phyloP scores from a whole-genome alignment of 2,329 filamentous ascomycete species.

The Trichoderma polysporum region DNA sequence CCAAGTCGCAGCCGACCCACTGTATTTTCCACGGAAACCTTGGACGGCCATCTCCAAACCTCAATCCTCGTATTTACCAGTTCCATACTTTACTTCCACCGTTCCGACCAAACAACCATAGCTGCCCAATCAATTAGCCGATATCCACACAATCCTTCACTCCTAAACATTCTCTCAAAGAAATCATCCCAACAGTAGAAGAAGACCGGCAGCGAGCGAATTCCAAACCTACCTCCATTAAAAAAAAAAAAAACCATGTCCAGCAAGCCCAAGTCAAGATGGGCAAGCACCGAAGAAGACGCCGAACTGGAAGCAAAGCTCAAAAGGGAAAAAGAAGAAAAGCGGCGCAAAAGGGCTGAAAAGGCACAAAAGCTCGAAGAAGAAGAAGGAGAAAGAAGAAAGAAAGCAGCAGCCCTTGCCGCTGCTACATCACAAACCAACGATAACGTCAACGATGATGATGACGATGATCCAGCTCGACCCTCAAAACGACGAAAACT shows the following conservation, averaged over 20 bases:
- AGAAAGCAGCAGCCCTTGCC: slow-evolving; percentile 23
- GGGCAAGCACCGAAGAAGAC: slow-evolving; percentile 84
- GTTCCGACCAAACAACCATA: not conserved
- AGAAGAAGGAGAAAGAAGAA: slow-evolving; percentile 32
- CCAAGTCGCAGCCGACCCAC: not conserved
- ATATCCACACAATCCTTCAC: not conserved
- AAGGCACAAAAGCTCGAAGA: slow-evolving; percentile 71
- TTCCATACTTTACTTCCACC: not conserved
- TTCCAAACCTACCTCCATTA: not conserved
- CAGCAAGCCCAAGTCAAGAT: slow-evolving; percentile 69
- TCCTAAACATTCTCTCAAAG: not conserved
- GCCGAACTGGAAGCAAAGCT: slow-evolving; percentile 68
- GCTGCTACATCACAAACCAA: not conserved
- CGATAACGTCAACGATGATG: slow-evolving; percentile 22
- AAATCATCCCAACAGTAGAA: not conserved
- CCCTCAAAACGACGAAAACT: slow-evolving; percentile 64
- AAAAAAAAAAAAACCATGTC: slow-evolving; percentile 47
- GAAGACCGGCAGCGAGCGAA: not conserved
- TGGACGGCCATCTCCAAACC: not conserved
- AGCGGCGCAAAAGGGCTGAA: slow-evolving; percentile 75
- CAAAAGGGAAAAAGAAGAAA: slow-evolving; percentile 84
- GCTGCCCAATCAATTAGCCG: not conserved
- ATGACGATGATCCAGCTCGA: slow-evolving; percentile 39
- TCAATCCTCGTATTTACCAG: not conserved
- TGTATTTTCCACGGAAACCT: not conserved